Evolutionary conservation across 2,329 filamentous ascomycete species (phyloP), one percentile per base, ranked within the genome.

Genomic region (Paraconiothyrium sp.): DNA sequence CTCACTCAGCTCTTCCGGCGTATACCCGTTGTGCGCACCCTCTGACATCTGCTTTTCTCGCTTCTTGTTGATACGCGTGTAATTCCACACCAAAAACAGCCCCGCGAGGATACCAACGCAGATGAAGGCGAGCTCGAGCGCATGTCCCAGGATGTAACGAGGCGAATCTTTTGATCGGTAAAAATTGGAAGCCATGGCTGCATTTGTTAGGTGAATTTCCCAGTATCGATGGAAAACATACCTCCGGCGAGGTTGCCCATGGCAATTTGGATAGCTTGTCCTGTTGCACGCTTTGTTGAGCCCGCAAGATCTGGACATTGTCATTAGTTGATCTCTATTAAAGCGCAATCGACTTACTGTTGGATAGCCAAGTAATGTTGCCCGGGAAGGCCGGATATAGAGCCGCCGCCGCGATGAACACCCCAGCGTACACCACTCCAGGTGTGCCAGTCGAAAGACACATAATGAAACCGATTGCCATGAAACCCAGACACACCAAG

Each of bases 111-210:
- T 78, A 13, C 84, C 84, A 3, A 78, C 75, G 2, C 76, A 71
- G 24, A 84, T 81, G 54, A 86, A 85, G 0, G 77, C 84, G 14
- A 86, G 80, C 55, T 85, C 84, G 13, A 86, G 72, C 1, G 80
- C 78, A 66, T 86, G 84, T 0, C 84, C 84, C 2, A 85, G 79
- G 4, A 81, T 75, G 61, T 85, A 87, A 22, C 79, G 78, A 0
- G 85, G 84, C 1, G 78, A 75, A 64, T 86, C 84, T 52, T 78
- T 69, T 0, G 74, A 61, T 11, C 89, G 84, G 68, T 92, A 92
- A 68, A 92, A 91, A 69, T 92, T 92, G 5, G 88, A 89, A 0
- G 89, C 88, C 85, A 92, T 90, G 1, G 89, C 89, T 79, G 54
- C 13, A 5, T 32, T 34, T 9, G 58, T 74, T 57, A 72, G 65